Percentiles rank a stretch among this genome's conserved stretches.
Evolutionary conservation across 139 green algal genomes (phyloP).

Genomic region (Chlamydomonas sp.): DNA sequence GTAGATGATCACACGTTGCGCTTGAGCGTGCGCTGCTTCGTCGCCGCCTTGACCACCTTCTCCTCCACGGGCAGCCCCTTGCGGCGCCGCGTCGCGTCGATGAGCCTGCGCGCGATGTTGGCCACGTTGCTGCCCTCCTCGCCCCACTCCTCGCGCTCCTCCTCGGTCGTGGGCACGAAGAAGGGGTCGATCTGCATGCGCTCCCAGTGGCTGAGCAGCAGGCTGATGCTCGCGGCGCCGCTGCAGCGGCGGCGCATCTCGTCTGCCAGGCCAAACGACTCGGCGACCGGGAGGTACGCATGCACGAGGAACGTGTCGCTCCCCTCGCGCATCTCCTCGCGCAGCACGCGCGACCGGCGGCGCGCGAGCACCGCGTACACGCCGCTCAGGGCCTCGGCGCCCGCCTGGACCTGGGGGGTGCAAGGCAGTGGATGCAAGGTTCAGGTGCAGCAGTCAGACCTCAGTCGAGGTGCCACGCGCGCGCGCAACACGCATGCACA

Average conservation of each 20-base stretch:
- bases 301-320: constrained; percentile 77
- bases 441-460: not conserved
- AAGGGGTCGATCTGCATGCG: constrained; percentile 85
- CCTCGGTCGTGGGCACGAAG: constrained; percentile 90
- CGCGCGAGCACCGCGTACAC: constrained; percentile 82
- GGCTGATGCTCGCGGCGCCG: constrained; percentile 72
- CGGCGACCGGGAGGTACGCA: constrained; percentile 80
- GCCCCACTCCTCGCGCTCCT: constrained; percentile 96
- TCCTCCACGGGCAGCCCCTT: constrained; percentile 93
- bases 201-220: constrained; percentile 95
- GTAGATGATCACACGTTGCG: constrained; percentile 86
- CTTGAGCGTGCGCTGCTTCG: constrained; percentile 94
- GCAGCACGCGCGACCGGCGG: constrained; percentile 68
- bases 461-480: too few relatives aligned
- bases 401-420: constrained; percentile 18
- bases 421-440: too few relatives aligned
- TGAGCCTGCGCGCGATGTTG: constrained; percentile 76
- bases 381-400: constrained; percentile 54
- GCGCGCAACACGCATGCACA: too few relatives aligned
- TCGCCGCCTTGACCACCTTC: constrained; percentile 89
- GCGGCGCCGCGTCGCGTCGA: constrained; percentile 75
- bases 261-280: constrained; percentile 89
- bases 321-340: constrained; percentile 90
- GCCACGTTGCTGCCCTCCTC: constrained; percentile 62
- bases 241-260: constrained; percentile 79